phyloP scores from a whole-genome alignment of 169 alveolate genomes.

The Plasmodium coatneyi region DNA sequence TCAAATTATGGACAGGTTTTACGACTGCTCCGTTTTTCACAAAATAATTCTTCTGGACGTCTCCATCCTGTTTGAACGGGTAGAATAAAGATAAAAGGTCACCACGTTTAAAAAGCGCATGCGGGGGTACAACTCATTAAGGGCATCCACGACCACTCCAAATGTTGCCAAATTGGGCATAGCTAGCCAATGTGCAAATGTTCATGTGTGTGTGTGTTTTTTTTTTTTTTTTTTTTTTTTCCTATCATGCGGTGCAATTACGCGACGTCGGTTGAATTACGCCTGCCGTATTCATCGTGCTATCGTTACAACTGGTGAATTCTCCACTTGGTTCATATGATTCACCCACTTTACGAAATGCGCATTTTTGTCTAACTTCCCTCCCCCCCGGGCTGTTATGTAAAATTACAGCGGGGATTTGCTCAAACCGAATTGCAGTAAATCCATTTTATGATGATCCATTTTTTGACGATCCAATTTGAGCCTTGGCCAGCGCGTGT shows the following conservation, averaged over 20 bases:
- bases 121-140: neutral
- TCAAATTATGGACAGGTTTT: constrained; percentile 80
- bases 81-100: neutral
- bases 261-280: neutral
- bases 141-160: neutral
- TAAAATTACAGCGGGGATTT: neutral
- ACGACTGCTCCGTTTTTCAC: constrained; percentile 82
- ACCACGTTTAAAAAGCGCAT: neutral
- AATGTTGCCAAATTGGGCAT: neutral
- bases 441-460: neutral
- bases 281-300: neutral
- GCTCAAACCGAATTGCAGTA: neutral
- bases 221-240: no score
- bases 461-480: neutral
- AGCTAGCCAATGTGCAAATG: neutral
- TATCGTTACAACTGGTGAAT: neutral
- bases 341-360: neutral
- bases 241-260: neutral
- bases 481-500: neutral
- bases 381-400: neutral
- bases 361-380: neutral
- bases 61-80: constrained; percentile 34
- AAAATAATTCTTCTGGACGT: constrained; percentile 79
- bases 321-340: neutral
- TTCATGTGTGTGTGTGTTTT: neutral